Conservation (phyloP, 2,329 filamentous ascomycete species). For the Meredithiella fracta region DNA sequence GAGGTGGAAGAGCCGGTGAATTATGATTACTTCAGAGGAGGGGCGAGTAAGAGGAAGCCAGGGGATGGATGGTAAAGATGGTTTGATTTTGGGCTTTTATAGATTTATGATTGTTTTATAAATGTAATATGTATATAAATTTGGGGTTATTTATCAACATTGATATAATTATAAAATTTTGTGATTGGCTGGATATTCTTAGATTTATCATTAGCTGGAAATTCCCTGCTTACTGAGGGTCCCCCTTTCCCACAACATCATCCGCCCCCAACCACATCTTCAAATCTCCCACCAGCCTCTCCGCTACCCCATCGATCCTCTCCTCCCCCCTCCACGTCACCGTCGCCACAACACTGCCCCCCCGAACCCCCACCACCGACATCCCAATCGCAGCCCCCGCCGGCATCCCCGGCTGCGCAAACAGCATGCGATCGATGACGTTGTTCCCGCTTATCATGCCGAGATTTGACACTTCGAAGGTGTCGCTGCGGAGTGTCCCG, state of each 20-base stretch:
- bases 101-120: neutral
- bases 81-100: neutral
- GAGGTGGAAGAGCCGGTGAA: slow-evolving; percentile 34
- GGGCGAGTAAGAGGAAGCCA: slow-evolving; percentile 19
- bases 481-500: slow-evolving; percentile 25
- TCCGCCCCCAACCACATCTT: neutral
- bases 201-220: neutral
- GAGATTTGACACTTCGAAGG: slow-evolving; percentile 39
- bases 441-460: slow-evolving; percentile 23
- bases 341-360: slow-evolving; percentile 25
- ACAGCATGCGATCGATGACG: slow-evolving; percentile 27
- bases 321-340: slow-evolving; percentile 28
- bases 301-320: neutral
- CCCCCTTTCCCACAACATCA: neutral
- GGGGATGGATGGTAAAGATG: slow-evolving; percentile 25
- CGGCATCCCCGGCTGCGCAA: slow-evolving; percentile 32
- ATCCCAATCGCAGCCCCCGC: slow-evolving; percentile 28
- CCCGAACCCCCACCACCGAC: slow-evolving; percentile 31
- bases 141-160: slow-evolving; percentile 6
- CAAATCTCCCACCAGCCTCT: neutral
- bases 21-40: slow-evolving; percentile 41
- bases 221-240: neutral
- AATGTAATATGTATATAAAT: slow-evolving; percentile 13
- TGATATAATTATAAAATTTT: no score
- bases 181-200: neutral